These are phyloP conservation scores for Calonectria montana DNA, from an alignment of 2,329 filamentous ascomycete genomes.

Conservation along the genomic window DNA sequence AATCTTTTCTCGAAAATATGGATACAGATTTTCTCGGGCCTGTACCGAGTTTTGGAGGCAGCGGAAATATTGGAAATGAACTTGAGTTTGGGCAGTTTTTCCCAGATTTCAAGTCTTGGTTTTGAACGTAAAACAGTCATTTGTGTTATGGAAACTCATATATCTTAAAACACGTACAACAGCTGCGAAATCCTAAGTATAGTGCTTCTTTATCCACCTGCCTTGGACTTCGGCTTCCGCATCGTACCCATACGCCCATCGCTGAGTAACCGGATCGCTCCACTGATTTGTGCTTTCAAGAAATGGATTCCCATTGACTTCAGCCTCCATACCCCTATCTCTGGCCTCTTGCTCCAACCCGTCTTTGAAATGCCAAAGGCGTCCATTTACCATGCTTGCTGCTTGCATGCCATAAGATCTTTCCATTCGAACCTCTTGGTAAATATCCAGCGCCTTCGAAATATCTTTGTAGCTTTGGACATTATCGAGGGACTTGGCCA, in stretches of 20 bases:
- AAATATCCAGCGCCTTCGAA: conserved; percentile 47
- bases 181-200: not conserved
- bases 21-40: not conserved
- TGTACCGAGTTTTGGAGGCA: not conserved
- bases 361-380: conserved; percentile 60
- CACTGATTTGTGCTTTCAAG: conserved; percentile 58
- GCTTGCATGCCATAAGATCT: conserved; percentile 54
- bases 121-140: not conserved
- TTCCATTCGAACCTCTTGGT: conserved; percentile 49
- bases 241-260: conserved; percentile 62
- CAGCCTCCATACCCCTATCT: conserved; percentile 54
- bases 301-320: conserved; percentile 52
- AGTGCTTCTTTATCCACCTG: not conserved
- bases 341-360: conserved; percentile 54
- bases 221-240: conserved; percentile 49
- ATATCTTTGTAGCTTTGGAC: conserved; percentile 44
- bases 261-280: conserved; percentile 58
- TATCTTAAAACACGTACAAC: too few species aligned
- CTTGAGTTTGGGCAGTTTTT: conserved; percentile 21
- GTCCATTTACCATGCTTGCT: conserved; percentile 57
- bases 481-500: conserved; percentile 47
- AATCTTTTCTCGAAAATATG: not conserved
- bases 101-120: conserved; percentile 20
- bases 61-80: conserved; percentile 1
- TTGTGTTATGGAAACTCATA: too few species aligned